Base-by-base conservation (phyloP, 495 filamentous ascomycete genomes). In the Podospora bellae-mahoneyi region DNA sequence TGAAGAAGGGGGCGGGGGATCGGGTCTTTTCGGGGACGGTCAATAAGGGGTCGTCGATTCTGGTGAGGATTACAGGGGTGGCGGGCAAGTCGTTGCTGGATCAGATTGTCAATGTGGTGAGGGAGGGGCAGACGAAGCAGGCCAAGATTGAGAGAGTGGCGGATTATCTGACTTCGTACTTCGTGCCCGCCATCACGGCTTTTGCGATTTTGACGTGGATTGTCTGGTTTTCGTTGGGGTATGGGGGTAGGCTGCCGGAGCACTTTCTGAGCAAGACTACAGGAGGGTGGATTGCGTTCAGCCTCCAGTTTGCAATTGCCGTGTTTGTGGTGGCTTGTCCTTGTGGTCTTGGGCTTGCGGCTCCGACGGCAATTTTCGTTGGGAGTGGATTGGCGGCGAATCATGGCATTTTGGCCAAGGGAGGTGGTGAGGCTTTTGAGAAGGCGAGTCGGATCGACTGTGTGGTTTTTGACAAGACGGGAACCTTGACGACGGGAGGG, bases 251-350 rank as follows among this genome's bases (percentile, higher is more conserved):
- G 4, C 81, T 97, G 9, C 88, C 92, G 0, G 71, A 66, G 2
- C 84, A 88, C 67, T 97, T 89, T 72, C 83, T 91, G 10, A 89
- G 90, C 60, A 27, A 62, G 23, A 75, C 80, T 44, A 80, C 85
- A 5, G 92, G 92, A 27, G 90, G 92, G 16, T 97, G 93, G 92
- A 83, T 90, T 0, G 89, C 91, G 19, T 98, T 93, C 86, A 90
- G 91, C 20, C 81, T 98, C 53, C 88, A 94, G 64, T 98, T 98
- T 74, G 91, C 94, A 0, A 97, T 97, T 69, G 88, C 95, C 4
- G 94, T 97, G 3, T 97, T 97, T 77, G 92, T 98, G 39, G 89
- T 97, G 48, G 94, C 94, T 5, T 98, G 94, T 76, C 94, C 94
- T 15, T 98, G 94, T 71, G 95, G 94, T 20, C 86, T 98, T 60